Evolutionary conservation across 1,139 yeast species (phyloP).

Genomic region (Yamadazyma kanchanaburiensis): DNA sequence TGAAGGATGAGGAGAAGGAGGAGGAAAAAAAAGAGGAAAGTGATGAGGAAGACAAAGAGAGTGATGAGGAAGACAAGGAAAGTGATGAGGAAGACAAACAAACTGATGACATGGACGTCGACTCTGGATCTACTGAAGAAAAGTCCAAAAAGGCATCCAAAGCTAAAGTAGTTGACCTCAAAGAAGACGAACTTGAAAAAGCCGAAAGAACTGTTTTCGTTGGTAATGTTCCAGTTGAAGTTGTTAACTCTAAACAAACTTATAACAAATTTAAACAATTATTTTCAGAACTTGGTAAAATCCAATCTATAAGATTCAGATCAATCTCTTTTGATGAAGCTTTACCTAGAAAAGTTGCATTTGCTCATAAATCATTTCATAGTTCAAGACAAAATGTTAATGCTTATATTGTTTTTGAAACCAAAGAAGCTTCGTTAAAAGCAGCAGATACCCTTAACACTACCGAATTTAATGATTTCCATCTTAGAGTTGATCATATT

Average conservation of each 20-base stretch:
- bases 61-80: constrained; percentile 4
- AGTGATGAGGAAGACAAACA: constrained; percentile 1
- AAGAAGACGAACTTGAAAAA: constrained; percentile 71
- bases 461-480: constrained; percentile 62
- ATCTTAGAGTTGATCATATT: constrained; percentile 86
- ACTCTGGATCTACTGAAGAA: constrained; percentile 1
- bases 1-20: constrained; percentile 15
- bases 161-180: constrained; percentile 46
- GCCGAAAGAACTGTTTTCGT: constrained; percentile 88
- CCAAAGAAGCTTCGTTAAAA: constrained; percentile 49
- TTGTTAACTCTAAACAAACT: constrained; percentile 59
- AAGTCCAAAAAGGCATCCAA: constrained; percentile 17
- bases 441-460: constrained; percentile 62
- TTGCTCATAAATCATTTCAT: constrained; percentile 76
- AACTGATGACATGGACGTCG: neutral
- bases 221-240: constrained; percentile 74
- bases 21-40: constrained; percentile 5
- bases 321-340: constrained; percentile 88
- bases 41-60: constrained; percentile 11
- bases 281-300: constrained; percentile 55
- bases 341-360: constrained; percentile 90
- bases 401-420: constrained; percentile 78
- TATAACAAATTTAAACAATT: constrained; percentile 64
- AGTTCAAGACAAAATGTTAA: constrained; percentile 76
- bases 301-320: constrained; percentile 81